These are phyloP conservation scores for Diaporthe amygdali DNA, from an alignment of 2,329 filamentous ascomycete genomes.

Conservation along the genomic window DNA sequence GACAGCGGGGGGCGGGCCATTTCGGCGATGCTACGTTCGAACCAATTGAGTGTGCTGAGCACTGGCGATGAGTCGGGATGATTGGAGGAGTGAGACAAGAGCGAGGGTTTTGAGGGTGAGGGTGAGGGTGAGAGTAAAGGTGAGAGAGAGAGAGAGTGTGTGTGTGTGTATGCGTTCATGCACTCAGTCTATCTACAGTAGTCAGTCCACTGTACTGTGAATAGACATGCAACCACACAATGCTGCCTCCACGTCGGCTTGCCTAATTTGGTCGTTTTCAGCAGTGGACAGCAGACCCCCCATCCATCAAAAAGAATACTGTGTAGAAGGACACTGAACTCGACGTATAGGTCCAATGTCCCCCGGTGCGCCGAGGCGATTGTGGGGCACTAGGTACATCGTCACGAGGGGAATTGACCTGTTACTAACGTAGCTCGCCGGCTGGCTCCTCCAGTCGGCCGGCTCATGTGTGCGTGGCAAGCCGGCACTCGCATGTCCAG, in stretches of 20 bases:
- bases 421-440: neutral
- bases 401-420: neutral
- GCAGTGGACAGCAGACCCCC: neutral
- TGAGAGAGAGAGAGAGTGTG: neutral
- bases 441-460: neutral
- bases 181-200: too few species aligned
- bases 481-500: neutral
- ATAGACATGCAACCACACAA: too few species aligned
- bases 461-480: neutral
- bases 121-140: neutral
- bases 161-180: neutral
- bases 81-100: too few species aligned
- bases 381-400: neutral
- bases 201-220: too few species aligned
- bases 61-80: neutral
- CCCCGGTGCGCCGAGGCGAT: neutral
- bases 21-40: neutral
- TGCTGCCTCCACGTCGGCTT: neutral
- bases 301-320: too few species aligned
- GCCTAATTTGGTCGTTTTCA: neutral
- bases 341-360: neutral
- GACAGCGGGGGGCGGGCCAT: slow-evolving; percentile 44
- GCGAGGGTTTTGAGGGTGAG: too few species aligned
- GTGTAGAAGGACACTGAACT: neutral
- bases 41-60: neutral